Evolutionary conservation across 2,329 filamentous ascomycete species (phyloP).

Genomic region (Claviceps quebecensis): DNA sequence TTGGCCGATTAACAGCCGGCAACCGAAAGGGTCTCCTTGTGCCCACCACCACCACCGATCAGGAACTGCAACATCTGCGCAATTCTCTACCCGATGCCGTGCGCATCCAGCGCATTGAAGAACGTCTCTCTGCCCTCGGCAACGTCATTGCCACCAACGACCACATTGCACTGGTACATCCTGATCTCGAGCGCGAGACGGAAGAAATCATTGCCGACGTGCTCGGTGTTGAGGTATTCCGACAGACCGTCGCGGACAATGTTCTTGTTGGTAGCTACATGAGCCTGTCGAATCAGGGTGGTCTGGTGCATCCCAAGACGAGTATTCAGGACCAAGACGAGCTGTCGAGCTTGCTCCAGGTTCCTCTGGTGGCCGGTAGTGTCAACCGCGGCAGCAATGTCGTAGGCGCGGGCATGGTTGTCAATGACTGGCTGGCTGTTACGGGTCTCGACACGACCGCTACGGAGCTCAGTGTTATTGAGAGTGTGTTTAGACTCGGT

Average conservation of each 20-base stretch:
- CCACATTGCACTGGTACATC: slow-evolving; percentile 91
- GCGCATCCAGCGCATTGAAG: slow-evolving; percentile 94
- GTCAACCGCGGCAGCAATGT: slow-evolving; percentile 89
- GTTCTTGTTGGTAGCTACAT: slow-evolving; percentile 95
- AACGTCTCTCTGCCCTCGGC: slow-evolving; percentile 84
- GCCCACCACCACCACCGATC: slow-evolving; percentile 89
- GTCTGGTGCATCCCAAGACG: slow-evolving; percentile 94
- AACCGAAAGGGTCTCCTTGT: slow-evolving; percentile 96
- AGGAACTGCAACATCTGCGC: slow-evolving; percentile 92
- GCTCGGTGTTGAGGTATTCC: slow-evolving; percentile 75
- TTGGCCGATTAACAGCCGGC: slow-evolving; percentile 86
- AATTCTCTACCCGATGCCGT: slow-evolving; percentile 86
- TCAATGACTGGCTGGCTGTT: slow-evolving; percentile 85
- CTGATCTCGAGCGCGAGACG: slow-evolving; percentile 91
- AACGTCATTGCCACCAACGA: slow-evolving; percentile 97
- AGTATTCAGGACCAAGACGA: slow-evolving; percentile 97
- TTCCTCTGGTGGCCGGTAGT: slow-evolving; percentile 85
- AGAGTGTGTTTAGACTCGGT: slow-evolving; percentile 88
- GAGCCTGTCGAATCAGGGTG: slow-evolving; percentile 88
- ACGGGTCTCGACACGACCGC: slow-evolving; percentile 89
- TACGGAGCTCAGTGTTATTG: slow-evolving; percentile 92
- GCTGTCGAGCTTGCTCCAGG: slow-evolving; percentile 81
- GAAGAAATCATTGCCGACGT: slow-evolving; percentile 98
- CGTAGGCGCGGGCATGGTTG: slow-evolving; percentile 57
- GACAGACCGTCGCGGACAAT: slow-evolving; percentile 93